Percentiles rank a stretch among this genome's conserved stretches.
phyloP scores from a whole-genome alignment of 1,139 yeast species.

The Diutina neorugosa region DNA sequence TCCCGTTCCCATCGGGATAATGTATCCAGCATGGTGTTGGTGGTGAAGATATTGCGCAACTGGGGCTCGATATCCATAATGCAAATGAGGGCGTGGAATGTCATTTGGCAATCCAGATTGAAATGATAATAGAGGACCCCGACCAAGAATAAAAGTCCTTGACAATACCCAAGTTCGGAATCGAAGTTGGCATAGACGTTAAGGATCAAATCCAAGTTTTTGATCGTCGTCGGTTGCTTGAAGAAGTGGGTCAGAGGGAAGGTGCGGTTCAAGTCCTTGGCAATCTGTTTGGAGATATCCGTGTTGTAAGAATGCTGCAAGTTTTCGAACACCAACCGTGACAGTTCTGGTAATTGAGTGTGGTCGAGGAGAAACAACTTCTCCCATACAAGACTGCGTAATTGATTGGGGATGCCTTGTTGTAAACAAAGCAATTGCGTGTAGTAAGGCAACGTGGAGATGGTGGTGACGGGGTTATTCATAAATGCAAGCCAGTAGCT shows the following conservation, averaged over 20 bases:
- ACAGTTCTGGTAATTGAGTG: slow-evolving; percentile 23
- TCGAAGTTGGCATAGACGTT: slow-evolving; percentile 61
- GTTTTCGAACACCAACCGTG: slow-evolving; percentile 23
- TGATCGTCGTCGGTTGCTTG: slow-evolving; percentile 28
- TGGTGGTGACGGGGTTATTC: slow-evolving; percentile 32
- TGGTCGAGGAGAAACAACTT: slow-evolving; percentile 19
- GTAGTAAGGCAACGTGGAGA: slow-evolving; percentile 35
- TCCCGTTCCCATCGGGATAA: slow-evolving; percentile 42
- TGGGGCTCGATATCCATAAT: slow-evolving; percentile 52
- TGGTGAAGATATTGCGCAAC: slow-evolving; percentile 43
- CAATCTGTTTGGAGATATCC: slow-evolving; percentile 39
- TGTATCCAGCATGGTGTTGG: slow-evolving; percentile 44
- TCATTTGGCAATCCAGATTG: slow-evolving; percentile 31
- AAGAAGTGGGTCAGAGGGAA: slow-evolving; percentile 48
- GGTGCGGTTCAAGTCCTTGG: slow-evolving; percentile 51
- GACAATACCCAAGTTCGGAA: slow-evolving; percentile 61
- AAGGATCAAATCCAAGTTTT: slow-evolving; percentile 41
- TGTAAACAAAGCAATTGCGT: slow-evolving; percentile 29
- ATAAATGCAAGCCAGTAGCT: slow-evolving; percentile 36
- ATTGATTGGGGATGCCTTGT: slow-evolving; percentile 29
- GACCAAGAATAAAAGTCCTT: slow-evolving; percentile 55
- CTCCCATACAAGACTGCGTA: slow-evolving; percentile 27
- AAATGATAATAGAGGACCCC: slow-evolving; percentile 48
- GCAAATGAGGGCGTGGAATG: slow-evolving; percentile 43
- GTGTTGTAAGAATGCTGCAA: slow-evolving; percentile 33